Base-by-base conservation (phyloP, 2,329 filamentous ascomycete species). In the Mycocentrospora acerina region DNA sequence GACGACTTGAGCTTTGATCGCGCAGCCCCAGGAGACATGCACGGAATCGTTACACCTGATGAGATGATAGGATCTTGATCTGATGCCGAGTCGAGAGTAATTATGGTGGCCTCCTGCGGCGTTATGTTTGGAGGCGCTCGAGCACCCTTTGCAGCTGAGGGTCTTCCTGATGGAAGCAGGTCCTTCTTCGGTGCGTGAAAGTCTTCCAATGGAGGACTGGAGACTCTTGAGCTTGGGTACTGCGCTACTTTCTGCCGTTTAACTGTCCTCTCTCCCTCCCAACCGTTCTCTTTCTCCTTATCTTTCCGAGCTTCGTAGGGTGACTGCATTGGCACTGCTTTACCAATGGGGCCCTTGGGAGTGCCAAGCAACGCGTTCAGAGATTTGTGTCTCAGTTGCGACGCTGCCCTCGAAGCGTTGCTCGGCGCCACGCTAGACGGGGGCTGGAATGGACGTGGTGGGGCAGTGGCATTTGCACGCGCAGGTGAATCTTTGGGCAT, bases 321-420 rank as follows among this genome's bases (percentile, higher is more conserved):
- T 1, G 85, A 87, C 35, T 76, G 75, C 7, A 80, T 76, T 3
- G 83, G 57, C 3, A 72, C 49, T 3, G 83, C 77, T 54, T 83
- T 82, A 0, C 82, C 82, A 53, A 82, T 75, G 7, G 80, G 77
- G 0, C 82, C 79, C 37, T 77, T 82, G 9, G 80, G 80, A 1
- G 80, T 81, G 1, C 83, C 83, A 18, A 90, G 74, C 11, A 89
- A 55, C 33, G 82, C 75, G 51, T 81, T 82, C 22, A 86, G 62
- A 4, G 81, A 78, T 48, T 78, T 79, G 18, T 79, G 78, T 30
- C 74, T 76, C 26, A 73, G 58, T 42, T 76, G 75, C 1, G 72
- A 50, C 14, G 29, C 40, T 0, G 38, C 31, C 31, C 50, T 53
- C 12, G 46, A 42, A 9, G 29, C 38, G 12, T 43, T 55, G 28